A percentile compares a stretch with the other conserved stretches of the same genome.
phyloP scores from a whole-genome alignment of 192 early-diverging fungal species.

The Thoreauomyces humboldtii region DNA sequence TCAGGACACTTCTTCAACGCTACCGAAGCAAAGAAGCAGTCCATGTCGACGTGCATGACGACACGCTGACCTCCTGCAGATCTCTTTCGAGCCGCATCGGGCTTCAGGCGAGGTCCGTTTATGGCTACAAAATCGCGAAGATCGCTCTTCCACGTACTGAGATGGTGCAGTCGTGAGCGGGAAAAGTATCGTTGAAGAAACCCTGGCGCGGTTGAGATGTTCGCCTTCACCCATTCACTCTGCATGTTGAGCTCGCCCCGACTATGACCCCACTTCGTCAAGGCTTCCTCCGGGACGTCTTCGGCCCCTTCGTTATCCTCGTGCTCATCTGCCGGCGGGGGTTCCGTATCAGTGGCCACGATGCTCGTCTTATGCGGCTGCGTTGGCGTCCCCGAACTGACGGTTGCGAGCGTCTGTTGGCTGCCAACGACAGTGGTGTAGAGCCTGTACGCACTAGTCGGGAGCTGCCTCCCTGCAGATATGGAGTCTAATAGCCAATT shows the following conservation, averaged over 20 bases:
- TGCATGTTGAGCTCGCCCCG: conserved; percentile 12
- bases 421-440: background rate
- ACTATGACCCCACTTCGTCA: too few species aligned
- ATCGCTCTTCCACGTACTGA: conserved; percentile 79
- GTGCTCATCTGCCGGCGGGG: too few species aligned
- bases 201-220: conserved; percentile 35
- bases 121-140: conserved; percentile 63
- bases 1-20: conserved; percentile 67
- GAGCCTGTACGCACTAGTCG: conserved; percentile 60
- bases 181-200: conserved; percentile 50
- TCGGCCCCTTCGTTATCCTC: conserved; percentile 1
- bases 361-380: too few species aligned
- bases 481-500: conserved; percentile 77
- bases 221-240: conserved; percentile 25
- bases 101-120: conserved; percentile 6
- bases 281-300: background rate
- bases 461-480: conserved; percentile 52
- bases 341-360: too few species aligned
- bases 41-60: conserved; percentile 87
- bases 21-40: conserved; percentile 92
- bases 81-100: background rate
- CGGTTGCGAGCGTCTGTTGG: background rate
- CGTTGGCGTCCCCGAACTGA: too few species aligned
- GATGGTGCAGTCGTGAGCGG: conserved; percentile 71
- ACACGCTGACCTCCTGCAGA: conserved; percentile 1